These are phyloP conservation scores for Prunus padus DNA, from an alignment of 306 rosid species.

Conservation along the genomic window DNA sequence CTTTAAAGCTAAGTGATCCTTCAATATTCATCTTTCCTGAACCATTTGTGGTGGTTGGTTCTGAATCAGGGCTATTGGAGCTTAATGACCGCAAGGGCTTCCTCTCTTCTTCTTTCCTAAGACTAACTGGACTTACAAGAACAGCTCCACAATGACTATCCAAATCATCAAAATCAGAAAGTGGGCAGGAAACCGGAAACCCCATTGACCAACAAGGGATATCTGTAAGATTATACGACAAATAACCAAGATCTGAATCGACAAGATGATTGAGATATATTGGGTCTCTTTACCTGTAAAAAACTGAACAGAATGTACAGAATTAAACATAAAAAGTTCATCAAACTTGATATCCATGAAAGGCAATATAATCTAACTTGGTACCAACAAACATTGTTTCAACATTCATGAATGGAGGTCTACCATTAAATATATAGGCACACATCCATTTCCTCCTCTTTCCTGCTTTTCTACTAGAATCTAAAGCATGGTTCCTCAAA, in stretches of 20 bases:
- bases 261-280: background rate
- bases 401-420: background rate
- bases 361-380: background rate
- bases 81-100: slow-evolving; percentile 27
- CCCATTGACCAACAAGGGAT: slow-evolving; percentile 30
- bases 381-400: background rate
- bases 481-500: slow-evolving; percentile 1
- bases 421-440: background rate
- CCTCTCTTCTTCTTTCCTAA: slow-evolving; percentile 26
- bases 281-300: slow-evolving; percentile 28
- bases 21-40: slow-evolving; percentile 40
- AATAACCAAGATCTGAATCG: slow-evolving; percentile 23
- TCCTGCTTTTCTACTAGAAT: background rate
- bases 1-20: slow-evolving; percentile 42
- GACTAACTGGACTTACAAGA: slow-evolving; percentile 27
- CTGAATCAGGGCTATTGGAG: slow-evolving; percentile 37
- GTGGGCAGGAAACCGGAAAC: slow-evolving; percentile 26
- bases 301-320: slow-evolving; percentile 7
- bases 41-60: slow-evolving; percentile 4
- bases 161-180: slow-evolving; percentile 36
- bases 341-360: slow-evolving; percentile 2
- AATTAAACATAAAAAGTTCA: background rate
- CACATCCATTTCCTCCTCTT: background rate
- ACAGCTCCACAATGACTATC: slow-evolving; percentile 37
- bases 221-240: slow-evolving; percentile 2